A percentile compares a stretch with the other conserved stretches of the same genome.
Evolutionary conservation across 805 yeast genomes (phyloP).

Genomic region (Yarrowia osloensis): DNA sequence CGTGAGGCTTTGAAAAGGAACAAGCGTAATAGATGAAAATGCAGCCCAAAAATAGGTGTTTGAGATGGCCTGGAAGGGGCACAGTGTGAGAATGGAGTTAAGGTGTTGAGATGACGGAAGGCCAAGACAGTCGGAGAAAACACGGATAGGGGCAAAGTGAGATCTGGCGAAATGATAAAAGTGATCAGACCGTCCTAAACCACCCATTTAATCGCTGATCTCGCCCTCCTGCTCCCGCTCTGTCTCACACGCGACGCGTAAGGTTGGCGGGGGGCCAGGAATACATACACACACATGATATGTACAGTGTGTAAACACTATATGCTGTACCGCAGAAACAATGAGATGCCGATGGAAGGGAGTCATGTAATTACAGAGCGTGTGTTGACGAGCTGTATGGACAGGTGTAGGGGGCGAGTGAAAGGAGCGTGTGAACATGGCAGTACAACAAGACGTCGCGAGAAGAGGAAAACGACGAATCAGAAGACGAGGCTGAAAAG

Average conservation of each 20-base stretch:
- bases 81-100: background rate
- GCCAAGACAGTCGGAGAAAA: background rate
- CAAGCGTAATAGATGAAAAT: background rate
- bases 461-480: too few relatives aligned
- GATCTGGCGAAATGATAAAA: too few relatives aligned
- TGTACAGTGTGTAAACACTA: conserved; percentile 24
- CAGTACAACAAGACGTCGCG: too few relatives aligned
- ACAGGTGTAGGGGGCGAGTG: background rate
- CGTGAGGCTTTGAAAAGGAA: conserved; percentile 1
- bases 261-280: conserved; percentile 21
- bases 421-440: too few relatives aligned
- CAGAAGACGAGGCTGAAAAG: too few relatives aligned
- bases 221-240: too few relatives aligned
- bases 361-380: conserved; percentile 6
- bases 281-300: conserved; percentile 5
- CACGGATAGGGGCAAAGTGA: too few relatives aligned
- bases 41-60: background rate
- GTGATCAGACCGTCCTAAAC: too few relatives aligned
- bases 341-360: conserved; percentile 4
- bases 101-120: too few relatives aligned
- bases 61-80: background rate
- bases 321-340: conserved; percentile 13
- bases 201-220: too few relatives aligned
- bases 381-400: background rate
- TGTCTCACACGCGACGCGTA: conserved; percentile 21